Base-by-base conservation (phyloP, 2,329 filamentous ascomycete species). In the Salinomyces thailandicus region DNA sequence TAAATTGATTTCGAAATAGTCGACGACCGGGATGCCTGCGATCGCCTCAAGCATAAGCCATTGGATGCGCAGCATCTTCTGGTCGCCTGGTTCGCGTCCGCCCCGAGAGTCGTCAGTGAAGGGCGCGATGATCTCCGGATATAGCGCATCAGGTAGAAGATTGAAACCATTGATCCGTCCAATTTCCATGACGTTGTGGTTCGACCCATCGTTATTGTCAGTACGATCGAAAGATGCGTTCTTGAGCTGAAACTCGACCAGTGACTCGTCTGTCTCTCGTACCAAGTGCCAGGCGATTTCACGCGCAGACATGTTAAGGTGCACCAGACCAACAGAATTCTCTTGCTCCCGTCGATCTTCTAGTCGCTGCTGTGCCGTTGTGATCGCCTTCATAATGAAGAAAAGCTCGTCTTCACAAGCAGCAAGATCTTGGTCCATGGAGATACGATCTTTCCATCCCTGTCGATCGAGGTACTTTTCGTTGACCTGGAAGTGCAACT, bases 331-430 rank as follows among this genome's bases (percentile, higher is more conserved):
- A 41, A 76, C 87, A 38, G 79, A 81, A 20, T 53, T 50, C 45
- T 85, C 75, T 5, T 77, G 75, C 33, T 76, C 69, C 36, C 66
- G 59, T 31, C 73, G 74, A 42, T 93, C 85, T 35, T 81, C 77
- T 45, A 77, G 79, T 56, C 87, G 91, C 41, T 86, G 73, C 61
- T 98, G 91, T 4, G 89, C 93, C 2, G 86, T 93, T 1, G 91
- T 98, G 57, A 98, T 98, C 26, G 91, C 93, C 54, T 98, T 96
- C 91, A 98, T 96, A 68, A 98, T 83, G 64, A 98, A 98, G 70
- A 98, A 99, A 6, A 99, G 64, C 60, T 99, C 93, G 52, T 98
- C 91, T 58, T 96, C 91, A 53, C 85, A 95, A 14, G 77, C 77
- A 7, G 85, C 76, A 34, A 98, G 67, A 55, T 98, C 91, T 35